Base-by-base conservation (phyloP, 2,329 filamentous ascomycete species). In the Cytospora mali region DNA sequence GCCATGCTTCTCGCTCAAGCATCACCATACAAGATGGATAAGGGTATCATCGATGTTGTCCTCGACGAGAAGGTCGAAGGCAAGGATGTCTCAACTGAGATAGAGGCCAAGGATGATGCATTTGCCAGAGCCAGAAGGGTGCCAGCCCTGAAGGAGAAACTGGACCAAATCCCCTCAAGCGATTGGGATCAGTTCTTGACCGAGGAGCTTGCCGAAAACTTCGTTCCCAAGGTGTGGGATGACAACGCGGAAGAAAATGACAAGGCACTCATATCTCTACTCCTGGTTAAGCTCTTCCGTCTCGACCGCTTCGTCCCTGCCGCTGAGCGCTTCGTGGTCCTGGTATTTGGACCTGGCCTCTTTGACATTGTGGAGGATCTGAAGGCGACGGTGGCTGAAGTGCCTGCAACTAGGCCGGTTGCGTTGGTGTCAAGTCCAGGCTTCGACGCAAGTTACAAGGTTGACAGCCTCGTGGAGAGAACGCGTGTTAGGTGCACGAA, bases 391-490 rank as follows among this genome's bases (percentile, higher is more conserved):
- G 91, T 96, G 62, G 85, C 88, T 57, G 89, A 96, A 75, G 92
- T 97, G 58, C 89, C 88, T 6, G 88, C 94, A 31, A 91, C 88
- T 33, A 88, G 92, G 2, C 95, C 95, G 11, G 91, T 99, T 68
- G 90, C 95, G 4, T 84, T 99, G 39, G 94, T 94, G 71, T 99
- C 95, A 6, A 97, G 90, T 71, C 93, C 94, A 64, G 95, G 95
- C 42, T 99, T 99, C 74, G 95, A 99, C 76, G 96, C 96, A 59
- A 97, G 92, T 74, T 99, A 98, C 87, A 99, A 99, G 81, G 95
- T 99, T 64, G 95, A 99, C 75, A 92, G 89, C 65, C 83, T 99
- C 59, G 96, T 98, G 31, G 92, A 97, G 76, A 86, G 92, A 68
- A 88, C 87, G 75, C 86, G 87, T 64, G 88, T 92, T 57, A 88